Evolutionary conservation across 2,329 filamentous ascomycete genomes (phyloP), one percentile per base, ranked within the genome.

Genomic region (Diaporthe humulicola): DNA sequence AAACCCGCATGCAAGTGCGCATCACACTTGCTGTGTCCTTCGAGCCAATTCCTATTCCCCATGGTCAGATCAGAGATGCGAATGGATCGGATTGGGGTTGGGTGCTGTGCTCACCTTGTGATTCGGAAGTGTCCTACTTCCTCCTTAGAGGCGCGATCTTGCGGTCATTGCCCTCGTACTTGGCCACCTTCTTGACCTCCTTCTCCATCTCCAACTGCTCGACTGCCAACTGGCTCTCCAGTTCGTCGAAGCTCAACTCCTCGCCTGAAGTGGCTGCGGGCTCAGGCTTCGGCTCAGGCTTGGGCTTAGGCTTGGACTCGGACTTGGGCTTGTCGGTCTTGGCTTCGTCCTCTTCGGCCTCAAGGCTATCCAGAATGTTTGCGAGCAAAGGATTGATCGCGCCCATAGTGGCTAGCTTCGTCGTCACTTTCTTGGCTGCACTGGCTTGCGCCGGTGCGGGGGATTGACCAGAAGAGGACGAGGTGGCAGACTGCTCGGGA

Each of bases 141-240:
- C 45, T 67, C 64, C 22, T 67, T 45, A 67, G 45, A 67, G 64
- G 64, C 64, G 45, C 45, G 19, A 67, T 67, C 64, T 67, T 52
- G 22, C 64, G 64, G 25, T 19, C 64, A 3, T 67, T 30, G 64
- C 64, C 64, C 64, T 28, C 38, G 64, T 25, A 67, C 30, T 40
- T 67, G 42, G 42, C 19, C 12, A 67, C 61, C 3, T n/a, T 5
- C 61, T 38, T 67, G 30, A 5, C 14, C 42, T 66, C 12, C 4
- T 48, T 48, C 60, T 52, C 8, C 5, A 5, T 19, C 61, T 36
- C 42, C 30, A 67, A 17, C 42, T 67, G 6, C 45, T 67, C 64
- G 8, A 67, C 22, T n/a, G 45, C 64, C 22, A 67, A n/a, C 12
- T 67, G 64, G 12, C 5, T 7, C 33, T 67, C 64, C 1, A 67